Conservation (phyloP, 345 rosid genomes). For the Brassica cretica region DNA sequence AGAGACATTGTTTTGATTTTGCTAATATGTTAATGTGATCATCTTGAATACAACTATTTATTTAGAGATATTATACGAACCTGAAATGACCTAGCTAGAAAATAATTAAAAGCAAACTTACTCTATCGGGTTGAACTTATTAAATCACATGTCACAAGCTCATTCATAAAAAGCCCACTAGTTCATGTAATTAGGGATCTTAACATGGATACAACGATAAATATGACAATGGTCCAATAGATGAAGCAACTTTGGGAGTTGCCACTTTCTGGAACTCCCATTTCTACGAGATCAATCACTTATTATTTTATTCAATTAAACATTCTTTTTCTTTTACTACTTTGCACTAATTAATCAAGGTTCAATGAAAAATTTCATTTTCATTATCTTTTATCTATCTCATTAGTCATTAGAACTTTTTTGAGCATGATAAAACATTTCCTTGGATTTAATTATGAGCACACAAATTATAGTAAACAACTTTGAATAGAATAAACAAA, state of each 20-base stretch:
- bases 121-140: not conserved
- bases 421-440: too few relatives aligned
- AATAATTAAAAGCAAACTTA: not conserved
- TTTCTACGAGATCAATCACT: not conserved
- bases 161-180: not conserved
- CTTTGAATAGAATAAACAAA: too few relatives aligned
- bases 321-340: too few relatives aligned
- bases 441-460: too few relatives aligned
- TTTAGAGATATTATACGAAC: not conserved
- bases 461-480: too few relatives aligned
- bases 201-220: not conserved
- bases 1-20: too few relatives aligned
- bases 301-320: not conserved
- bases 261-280: not conserved
- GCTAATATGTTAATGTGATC: not conserved
- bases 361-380: too few relatives aligned
- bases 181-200: not conserved
- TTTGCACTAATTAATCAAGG: too few relatives aligned
- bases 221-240: not conserved
- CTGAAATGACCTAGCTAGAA: not conserved
- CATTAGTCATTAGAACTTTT: too few relatives aligned
- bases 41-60: not conserved
- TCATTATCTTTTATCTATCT: too few relatives aligned
- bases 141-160: not conserved
- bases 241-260: not conserved